Base-by-base conservation (phyloP, 2,329 filamentous ascomycete species). In the Aspergillus sp. region DNA sequence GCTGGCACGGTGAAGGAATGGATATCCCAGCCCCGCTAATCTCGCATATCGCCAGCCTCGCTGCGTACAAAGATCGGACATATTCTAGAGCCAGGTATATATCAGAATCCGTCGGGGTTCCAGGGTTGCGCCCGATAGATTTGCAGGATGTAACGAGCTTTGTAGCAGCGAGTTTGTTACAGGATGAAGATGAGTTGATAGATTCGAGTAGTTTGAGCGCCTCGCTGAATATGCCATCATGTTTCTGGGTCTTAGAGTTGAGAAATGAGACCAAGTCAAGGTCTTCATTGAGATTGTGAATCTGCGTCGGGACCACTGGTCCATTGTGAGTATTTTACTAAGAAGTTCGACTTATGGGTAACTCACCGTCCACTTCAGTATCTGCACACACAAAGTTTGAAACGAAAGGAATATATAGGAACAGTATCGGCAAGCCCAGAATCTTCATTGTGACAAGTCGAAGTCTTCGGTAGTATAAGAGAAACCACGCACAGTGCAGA, bases 1-100 rank as follows among this genome's bases (percentile, higher is more conserved):
- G 71, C 17, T 72, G 64, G 62, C 86, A 89, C 22, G 79, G 64
- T 3, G 71, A 57, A 2, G 86, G 85, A 38, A 84, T 73, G 2
- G 69, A 55, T 15, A 80, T 76, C 11, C 79, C 78, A 2, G 83
- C 81, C 18, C 79, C 80, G 11, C 78, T 75, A 7, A 88, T 76
- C 65, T 89, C 86, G 63, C 87, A 89, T 8, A 87, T 76, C 11
- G 87, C 85, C 15, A 89, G 76, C 44, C 85, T 81, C 8, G 83
- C 82, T 2, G 85, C 85, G 61, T 86, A 89, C 32, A 84, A 76
- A 4, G 83, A 83, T 60, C 81, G 83, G 58, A 76, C 73, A 55
- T 71, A 69, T 55, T 80, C 80, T 41, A 81, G 69, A 2, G 64
- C 61, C 48, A 70, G 64, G 53, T 68, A 64, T 3, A 65, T 66